Conservation (phyloP, 2,329 filamentous ascomycete genomes). For the Cladophialophora immunda region DNA sequence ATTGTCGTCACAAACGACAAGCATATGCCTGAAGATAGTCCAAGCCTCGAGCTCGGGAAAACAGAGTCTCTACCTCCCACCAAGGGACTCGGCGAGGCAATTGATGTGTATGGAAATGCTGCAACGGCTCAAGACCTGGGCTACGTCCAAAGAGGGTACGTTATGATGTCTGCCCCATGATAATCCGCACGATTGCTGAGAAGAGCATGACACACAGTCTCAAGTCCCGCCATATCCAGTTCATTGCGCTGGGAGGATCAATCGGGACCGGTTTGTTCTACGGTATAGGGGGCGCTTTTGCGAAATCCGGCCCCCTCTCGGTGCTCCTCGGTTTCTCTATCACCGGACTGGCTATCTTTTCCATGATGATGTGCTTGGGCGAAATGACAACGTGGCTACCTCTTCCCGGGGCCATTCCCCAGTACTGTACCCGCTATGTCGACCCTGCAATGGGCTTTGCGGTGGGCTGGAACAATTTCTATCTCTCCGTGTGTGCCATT, state of each 20-base stretch:
- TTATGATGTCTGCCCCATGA: no score
- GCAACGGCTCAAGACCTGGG: not conserved
- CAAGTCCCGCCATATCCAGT: conserved; percentile 48
- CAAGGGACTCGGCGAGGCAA: not conserved
- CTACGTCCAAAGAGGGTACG: conserved; percentile 1
- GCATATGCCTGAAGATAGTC: not conserved
- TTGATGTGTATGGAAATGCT: not conserved
- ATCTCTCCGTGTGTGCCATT: conserved; percentile 57
- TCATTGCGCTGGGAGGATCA: conserved; percentile 56
- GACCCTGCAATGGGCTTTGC: conserved; percentile 60
- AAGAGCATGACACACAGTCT: no score
- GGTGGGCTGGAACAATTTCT: conserved; percentile 58
- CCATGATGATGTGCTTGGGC: conserved; percentile 48
- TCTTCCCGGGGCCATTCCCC: conserved; percentile 58
- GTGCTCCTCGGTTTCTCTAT: conserved; percentile 48
- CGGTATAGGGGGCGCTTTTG: conserved; percentile 46
- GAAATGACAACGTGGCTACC: conserved; percentile 61
- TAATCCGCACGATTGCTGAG: no score
- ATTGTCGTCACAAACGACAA: no score
- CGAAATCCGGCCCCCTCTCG: conserved; percentile 45
- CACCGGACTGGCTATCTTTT: conserved; percentile 39
- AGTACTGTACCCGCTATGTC: conserved; percentile 51
- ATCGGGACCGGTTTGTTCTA: conserved; percentile 48
- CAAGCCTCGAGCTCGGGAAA: not conserved
- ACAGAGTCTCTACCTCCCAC: not conserved